Evolutionary conservation across 164 flowering plant genomes (phyloP).

Genomic region (Kalanchoe fedtschenkoi): DNA sequence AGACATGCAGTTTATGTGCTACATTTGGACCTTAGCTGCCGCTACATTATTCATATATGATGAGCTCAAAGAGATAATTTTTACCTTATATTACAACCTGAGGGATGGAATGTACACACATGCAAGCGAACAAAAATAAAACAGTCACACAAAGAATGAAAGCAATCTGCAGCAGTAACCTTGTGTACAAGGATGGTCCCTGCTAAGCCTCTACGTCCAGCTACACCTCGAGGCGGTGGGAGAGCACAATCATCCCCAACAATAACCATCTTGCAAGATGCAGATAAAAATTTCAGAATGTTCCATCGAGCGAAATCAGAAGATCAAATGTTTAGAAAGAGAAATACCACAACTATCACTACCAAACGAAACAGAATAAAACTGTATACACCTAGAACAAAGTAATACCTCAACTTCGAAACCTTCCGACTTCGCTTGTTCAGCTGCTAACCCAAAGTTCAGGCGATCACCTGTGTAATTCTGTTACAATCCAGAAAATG

Average conservation of each 20-base stretch:
- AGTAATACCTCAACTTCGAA: slow-evolving; percentile 68
- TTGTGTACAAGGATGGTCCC: slow-evolving; percentile 89
- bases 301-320: background rate
- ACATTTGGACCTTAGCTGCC: background rate
- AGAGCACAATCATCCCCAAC: slow-evolving; percentile 99
- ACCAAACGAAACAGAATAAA: background rate
- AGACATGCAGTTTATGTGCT: background rate
- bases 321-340: background rate
- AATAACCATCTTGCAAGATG: slow-evolving; percentile 54
- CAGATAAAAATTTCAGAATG: background rate
- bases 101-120: background rate
- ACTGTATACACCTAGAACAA: background rate
- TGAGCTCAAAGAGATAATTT: background rate
- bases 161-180: slow-evolving; percentile 27
- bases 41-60: background rate
- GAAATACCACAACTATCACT: too few relatives aligned
- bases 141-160: background rate
- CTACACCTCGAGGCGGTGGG: slow-evolving; percentile 92
- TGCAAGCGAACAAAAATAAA: background rate
- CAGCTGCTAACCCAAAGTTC: slow-evolving; percentile 95
- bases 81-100: background rate
- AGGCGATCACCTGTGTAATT: slow-evolving; percentile 96
- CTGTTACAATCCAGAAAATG: slow-evolving; percentile 27
- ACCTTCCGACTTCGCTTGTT: slow-evolving; percentile 95
- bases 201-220: slow-evolving; percentile 95